These are phyloP conservation scores for Oryza glumipatula DNA, from an alignment of 176 grass and related monocot species.

Conservation along the genomic window DNA sequence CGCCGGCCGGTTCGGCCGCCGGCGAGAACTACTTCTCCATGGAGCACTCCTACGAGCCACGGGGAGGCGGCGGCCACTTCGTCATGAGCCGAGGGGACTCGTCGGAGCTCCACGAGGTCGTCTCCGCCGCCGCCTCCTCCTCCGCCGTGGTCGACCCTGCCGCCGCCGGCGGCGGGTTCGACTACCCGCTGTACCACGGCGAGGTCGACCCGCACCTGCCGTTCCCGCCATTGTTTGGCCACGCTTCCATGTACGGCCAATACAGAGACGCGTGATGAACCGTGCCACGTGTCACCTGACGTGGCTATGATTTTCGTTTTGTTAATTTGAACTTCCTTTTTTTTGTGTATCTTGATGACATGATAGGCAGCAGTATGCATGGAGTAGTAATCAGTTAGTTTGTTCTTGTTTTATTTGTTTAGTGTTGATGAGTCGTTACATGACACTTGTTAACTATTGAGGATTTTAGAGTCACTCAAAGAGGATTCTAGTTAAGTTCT, in stretches of 20 bases:
- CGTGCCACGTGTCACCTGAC: neutral
- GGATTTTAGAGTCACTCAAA: neutral
- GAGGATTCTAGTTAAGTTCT: neutral
- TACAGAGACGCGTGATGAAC: neutral
- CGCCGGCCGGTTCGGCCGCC: constrained; percentile 15
- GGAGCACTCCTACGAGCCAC: constrained; percentile 28
- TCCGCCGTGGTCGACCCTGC: neutral
- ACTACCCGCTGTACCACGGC: neutral
- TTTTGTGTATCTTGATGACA: neutral
- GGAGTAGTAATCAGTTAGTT: too few species aligned
- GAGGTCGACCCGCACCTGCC: neutral
- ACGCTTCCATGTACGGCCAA: neutral
- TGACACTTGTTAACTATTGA: neutral
- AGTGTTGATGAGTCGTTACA: neutral
- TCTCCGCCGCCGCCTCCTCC: constrained; percentile 30
- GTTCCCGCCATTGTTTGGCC: neutral
- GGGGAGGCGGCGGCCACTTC: neutral
- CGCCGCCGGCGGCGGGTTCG: neutral
- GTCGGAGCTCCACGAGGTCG: constrained; percentile 62
- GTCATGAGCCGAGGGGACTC: constrained; percentile 26
- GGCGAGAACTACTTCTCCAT: constrained; percentile 50
- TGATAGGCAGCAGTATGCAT: neutral
- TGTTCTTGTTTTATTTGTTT: neutral
- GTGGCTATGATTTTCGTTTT: neutral
- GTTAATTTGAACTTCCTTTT: neutral